These are phyloP conservation scores for Penstemon newberryi DNA, from an alignment of 257 asterid genomes.

Conservation along the genomic window DNA sequence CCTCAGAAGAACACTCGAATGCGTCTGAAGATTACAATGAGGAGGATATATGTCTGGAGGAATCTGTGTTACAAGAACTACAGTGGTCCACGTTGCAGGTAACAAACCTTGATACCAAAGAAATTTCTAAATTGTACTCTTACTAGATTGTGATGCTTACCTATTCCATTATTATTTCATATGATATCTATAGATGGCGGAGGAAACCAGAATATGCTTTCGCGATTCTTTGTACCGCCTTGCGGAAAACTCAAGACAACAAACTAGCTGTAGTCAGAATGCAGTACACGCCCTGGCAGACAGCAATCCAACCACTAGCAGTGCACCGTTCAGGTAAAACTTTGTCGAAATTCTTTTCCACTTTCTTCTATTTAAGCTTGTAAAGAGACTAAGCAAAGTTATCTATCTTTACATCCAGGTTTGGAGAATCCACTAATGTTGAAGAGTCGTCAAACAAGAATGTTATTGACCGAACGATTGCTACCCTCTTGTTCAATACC, in stretches of 20 bases:
- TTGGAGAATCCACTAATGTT: constrained; percentile 13
- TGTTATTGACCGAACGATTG: constrained; percentile 47
- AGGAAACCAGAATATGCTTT: constrained; percentile 47
- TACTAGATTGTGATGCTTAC: constrained; percentile 6
- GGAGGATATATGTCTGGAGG: constrained; percentile 32
- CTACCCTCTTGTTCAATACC: constrained; percentile 42
- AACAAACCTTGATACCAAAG: constrained; percentile 2
- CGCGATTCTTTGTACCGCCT: constrained; percentile 62
- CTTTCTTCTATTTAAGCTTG: no score
- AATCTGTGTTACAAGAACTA: constrained; percentile 39
- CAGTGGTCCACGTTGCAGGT: constrained; percentile 48
- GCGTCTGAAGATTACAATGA: constrained; percentile 19
- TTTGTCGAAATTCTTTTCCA: no score
- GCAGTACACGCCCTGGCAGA: constrained; percentile 22
- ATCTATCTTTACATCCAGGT: constrained; percentile 26
- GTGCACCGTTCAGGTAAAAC: no score
- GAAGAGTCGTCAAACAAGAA: constrained; percentile 23
- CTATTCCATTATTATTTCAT: constrained; percentile 7
- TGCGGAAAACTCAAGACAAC: constrained; percentile 48
- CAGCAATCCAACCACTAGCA: background rate
- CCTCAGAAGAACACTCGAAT: constrained; percentile 27
- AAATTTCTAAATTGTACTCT: background rate
- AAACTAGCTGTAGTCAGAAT: constrained; percentile 18
- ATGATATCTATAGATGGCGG: constrained; percentile 36
- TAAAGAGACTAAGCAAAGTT: background rate